Percentiles rank a stretch among this genome's conserved stretches.
These are phyloP conservation scores for Backusella macrospora DNA, from an alignment of 192 early-diverging fungal genomes.

Conservation along the genomic window DNA sequence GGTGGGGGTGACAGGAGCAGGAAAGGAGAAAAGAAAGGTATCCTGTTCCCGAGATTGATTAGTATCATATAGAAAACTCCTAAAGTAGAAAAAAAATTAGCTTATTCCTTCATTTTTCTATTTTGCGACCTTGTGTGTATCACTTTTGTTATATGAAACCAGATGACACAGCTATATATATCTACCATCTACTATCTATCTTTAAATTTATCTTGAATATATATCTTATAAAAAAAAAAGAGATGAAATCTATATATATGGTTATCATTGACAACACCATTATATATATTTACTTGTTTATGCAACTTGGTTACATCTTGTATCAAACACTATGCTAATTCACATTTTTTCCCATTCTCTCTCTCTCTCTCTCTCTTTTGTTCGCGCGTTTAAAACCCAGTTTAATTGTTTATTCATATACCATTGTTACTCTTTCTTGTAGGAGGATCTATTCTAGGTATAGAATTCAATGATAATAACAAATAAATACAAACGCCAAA, in stretches of 20 bases:
- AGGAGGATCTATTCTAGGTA: too few species aligned
- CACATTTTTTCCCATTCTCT: not conserved
- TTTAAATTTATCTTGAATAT: not conserved
- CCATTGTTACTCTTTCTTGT: too few species aligned
- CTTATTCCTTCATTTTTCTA: not conserved
- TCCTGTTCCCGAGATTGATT: too few species aligned
- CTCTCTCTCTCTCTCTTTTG: not conserved
- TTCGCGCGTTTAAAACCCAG: too few species aligned
- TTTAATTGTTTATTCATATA: not conserved
- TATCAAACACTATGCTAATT: not conserved
- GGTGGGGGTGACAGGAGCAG: not conserved
- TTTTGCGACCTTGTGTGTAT: not conserved
- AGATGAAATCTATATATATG: not conserved
- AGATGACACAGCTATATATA: too few species aligned
- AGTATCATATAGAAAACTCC: not conserved
- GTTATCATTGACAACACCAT: not conserved
- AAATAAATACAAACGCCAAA: slow-evolving; percentile 7
- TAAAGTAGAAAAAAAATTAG: slow-evolving; percentile 1
- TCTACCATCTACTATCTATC: too few species aligned
- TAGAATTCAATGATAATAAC: too few species aligned
- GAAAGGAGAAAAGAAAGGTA: too few species aligned
- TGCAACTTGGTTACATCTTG: slow-evolving; percentile 8
- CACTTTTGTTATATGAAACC: not conserved
- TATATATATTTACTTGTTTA: not conserved
- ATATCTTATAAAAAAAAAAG: not conserved